Percentiles rank a stretch among this genome's conserved stretches.
phyloP scores from a whole-genome alignment of 192 early-diverging fungal genomes.

The Entophlyctis luteolus region DNA sequence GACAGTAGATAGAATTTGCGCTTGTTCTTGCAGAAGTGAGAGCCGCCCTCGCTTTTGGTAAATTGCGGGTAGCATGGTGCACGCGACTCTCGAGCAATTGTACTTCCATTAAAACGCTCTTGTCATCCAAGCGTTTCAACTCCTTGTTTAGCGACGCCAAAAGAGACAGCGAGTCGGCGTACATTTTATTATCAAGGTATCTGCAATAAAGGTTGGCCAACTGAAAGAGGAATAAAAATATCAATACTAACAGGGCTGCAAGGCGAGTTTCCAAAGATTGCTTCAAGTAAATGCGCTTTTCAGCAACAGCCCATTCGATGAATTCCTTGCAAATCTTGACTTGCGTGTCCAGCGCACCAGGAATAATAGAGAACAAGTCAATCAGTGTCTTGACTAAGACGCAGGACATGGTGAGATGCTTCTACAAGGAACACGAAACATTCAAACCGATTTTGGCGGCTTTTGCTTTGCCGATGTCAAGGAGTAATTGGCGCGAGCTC shows the following conservation, averaged over 20 bases:
- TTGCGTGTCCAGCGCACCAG: slow-evolving; percentile 81
- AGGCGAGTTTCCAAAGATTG: slow-evolving; percentile 94
- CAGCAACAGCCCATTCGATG: slow-evolving; percentile 84
- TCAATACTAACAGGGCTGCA: slow-evolving; percentile 64
- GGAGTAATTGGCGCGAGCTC: slow-evolving; percentile 72
- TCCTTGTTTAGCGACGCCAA: slow-evolving; percentile 84
- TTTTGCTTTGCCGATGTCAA: slow-evolving; percentile 89
- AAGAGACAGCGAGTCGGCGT: slow-evolving; percentile 82
- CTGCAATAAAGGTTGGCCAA: slow-evolving; percentile 24
- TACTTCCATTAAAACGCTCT: slow-evolving; percentile 95
- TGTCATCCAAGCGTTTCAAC: slow-evolving; percentile 98
- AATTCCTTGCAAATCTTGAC: slow-evolving; percentile 90
- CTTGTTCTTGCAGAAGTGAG: slow-evolving; percentile 92
- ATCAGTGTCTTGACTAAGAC: slow-evolving; percentile 71
- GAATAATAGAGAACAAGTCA: slow-evolving; percentile 83
- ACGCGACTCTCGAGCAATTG: slow-evolving; percentile 92
- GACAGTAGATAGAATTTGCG: slow-evolving; percentile 97
- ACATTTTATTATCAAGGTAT: slow-evolving; percentile 91
- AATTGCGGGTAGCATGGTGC: slow-evolving; percentile 85
- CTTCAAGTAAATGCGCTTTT: slow-evolving; percentile 93
- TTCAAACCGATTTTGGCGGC: slow-evolving; percentile 77
- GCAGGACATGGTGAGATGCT: neutral
- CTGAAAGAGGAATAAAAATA: neutral
- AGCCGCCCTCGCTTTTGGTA: slow-evolving; percentile 92
- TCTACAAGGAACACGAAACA: neutral